Evolutionary conservation across 768 basidiomycete species (phyloP).

Genomic region (Kwoniella mangroviensis): DNA sequence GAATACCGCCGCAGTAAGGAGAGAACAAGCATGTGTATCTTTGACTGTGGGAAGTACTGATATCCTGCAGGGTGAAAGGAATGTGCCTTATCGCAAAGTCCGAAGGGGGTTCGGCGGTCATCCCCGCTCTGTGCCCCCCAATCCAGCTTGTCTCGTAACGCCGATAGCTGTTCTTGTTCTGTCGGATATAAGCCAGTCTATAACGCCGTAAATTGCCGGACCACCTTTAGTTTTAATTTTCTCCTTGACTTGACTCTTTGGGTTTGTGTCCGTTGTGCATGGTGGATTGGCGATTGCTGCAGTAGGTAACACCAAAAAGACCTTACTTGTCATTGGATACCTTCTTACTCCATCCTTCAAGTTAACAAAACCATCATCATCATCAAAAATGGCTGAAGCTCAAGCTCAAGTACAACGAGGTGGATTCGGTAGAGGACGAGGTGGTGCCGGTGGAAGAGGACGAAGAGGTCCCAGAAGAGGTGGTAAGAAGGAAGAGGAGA

Average conservation of each 20-base stretch:
- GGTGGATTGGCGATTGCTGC: not conserved
- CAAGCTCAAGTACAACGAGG: constrained; percentile 65
- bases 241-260: not conserved
- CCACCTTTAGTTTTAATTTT: not conserved
- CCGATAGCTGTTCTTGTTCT: not conserved
- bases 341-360: constrained; percentile 25
- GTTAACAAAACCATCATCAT: constrained; percentile 15
- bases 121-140: no score
- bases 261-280: not conserved
- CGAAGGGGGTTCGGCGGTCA: no score
- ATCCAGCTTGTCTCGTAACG: no score
- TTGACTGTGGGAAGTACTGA: no score
- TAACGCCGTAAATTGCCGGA: constrained; percentile 6
- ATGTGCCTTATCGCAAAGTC: no score
- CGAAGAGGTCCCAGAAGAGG: constrained; percentile 87
- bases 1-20: no score
- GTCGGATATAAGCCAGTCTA: constrained; percentile 10
- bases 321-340: not conserved
- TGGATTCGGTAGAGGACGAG: constrained; percentile 79
- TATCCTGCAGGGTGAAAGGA: no score
- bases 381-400: constrained; percentile 61
- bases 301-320: not conserved
- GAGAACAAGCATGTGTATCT: no score
- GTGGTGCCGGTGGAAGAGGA: constrained; percentile 63
- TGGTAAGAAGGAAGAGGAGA: constrained; percentile 98